Evolutionary conservation across 1,139 yeast genomes (phyloP), one percentile per base, ranked within the genome.

Genomic region (Blastobotrys petasosporus): DNA sequence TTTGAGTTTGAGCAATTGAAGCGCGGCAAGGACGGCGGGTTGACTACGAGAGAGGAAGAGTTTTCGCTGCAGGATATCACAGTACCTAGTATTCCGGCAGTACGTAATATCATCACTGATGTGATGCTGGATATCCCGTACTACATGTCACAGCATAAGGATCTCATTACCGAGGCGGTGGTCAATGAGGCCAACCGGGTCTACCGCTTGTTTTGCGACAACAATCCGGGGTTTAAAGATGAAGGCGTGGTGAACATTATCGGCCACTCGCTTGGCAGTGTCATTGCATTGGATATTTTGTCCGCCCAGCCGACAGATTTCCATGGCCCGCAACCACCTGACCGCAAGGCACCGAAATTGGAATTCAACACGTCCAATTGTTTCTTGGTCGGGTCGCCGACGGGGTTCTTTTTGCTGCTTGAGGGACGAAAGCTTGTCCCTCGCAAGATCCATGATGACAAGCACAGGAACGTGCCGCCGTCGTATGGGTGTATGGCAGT

Each of bases 251-350:
- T 88, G 0, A 88, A 90, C 57, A 63, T 92, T 2, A 70, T 92
- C 57, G 97, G 97, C 1, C 98, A 92, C 63, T 88, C 97, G 0
- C 67, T 92, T 25, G 98, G 98, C 0, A 83, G 95, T 13, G 82
- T 92, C 1, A 86, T 92, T 45, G 76, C 84, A 1, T 79, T 86
- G 55, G 98, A 92, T 62, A 71, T 92, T 33, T 64, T 88, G 34
- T 71, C 85, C 1, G 62, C 70, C 29, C 94, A 84, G 59, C 78
- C 80, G n/a, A 60, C 58, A n/a, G 44, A 43, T 39, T 51, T 53
- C 39, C 39, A 38, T 11, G 43, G 13, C 17, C 15, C 17, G 6
- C 38, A 42, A 13, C 35, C 28, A 17, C 12, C 31, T 4, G 41
- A 37, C 15, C 17, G 25, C 16, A 38, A 23, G n/a, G 23, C 30